These are phyloP conservation scores for Phytopythium kandeliae DNA, from an alignment of 352 stramenopile genomes.

Conservation along the genomic window DNA sequence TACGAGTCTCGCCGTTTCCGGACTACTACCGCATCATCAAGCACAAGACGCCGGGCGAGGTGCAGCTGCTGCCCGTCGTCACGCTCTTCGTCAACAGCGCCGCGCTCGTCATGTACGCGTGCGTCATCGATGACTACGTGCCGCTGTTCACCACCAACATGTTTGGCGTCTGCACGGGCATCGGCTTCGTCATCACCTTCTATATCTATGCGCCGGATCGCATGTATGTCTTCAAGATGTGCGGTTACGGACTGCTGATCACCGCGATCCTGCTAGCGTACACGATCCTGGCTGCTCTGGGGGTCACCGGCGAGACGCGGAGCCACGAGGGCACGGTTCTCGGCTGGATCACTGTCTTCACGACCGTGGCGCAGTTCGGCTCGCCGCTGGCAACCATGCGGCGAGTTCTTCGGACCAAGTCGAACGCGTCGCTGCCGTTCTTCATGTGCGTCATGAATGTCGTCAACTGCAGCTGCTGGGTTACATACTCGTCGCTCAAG, in stretches of 20 bases:
- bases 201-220: slow-evolving; percentile 18
- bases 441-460: slow-evolving; percentile 6
- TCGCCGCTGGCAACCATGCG: slow-evolving; percentile 8
- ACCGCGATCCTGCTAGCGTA: slow-evolving; percentile 11
- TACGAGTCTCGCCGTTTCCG: slow-evolving; percentile 1
- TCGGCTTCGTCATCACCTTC: slow-evolving; percentile 18
- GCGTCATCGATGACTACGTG: slow-evolving; percentile 11
- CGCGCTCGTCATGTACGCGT: slow-evolving; percentile 3
- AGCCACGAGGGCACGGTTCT: slow-evolving; percentile 10
- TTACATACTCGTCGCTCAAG: slow-evolving; percentile 6
- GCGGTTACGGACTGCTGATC: not conserved
- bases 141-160: slow-evolving; percentile 21
- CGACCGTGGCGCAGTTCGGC: slow-evolving; percentile 12
- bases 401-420: slow-evolving; percentile 5
- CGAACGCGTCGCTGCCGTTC: slow-evolving; percentile 8
- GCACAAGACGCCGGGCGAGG: slow-evolving; percentile 1
- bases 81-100: slow-evolving; percentile 1
- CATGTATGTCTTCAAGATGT: slow-evolving; percentile 11
- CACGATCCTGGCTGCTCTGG: slow-evolving; percentile 12
- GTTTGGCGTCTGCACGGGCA: slow-evolving; percentile 16
- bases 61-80: not conserved
- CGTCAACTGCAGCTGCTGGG: slow-evolving; percentile 5
- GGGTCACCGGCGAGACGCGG: slow-evolving; percentile 8
- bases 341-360: slow-evolving; percentile 10
- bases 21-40: slow-evolving; percentile 6